phyloP scores from a whole-genome alignment of 1,284 basidiomycete species.

The Anthracocystis panici-leucophaei region DNA sequence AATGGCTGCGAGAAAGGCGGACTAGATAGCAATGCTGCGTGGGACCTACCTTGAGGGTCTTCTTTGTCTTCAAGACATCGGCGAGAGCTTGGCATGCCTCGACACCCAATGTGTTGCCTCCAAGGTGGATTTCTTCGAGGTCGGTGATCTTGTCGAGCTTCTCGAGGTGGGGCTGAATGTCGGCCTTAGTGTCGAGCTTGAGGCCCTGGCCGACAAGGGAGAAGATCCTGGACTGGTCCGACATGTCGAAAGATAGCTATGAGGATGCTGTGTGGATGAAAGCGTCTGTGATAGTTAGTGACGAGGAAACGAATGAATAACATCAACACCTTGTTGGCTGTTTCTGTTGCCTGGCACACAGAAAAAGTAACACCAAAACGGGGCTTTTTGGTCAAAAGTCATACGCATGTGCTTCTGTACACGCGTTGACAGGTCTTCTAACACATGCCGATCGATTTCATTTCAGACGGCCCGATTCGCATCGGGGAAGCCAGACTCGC shows the following conservation, averaged over 20 bases:
- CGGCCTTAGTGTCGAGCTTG: conserved; percentile 83
- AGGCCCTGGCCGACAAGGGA: conserved; percentile 72
- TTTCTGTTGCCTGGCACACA: not conserved
- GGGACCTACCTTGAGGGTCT: conserved; percentile 77
- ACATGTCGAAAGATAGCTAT: conserved; percentile 18
- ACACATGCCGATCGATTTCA: not conserved
- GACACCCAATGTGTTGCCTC: conserved; percentile 95
- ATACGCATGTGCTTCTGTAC: conserved; percentile 8
- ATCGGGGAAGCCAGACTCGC: conserved; percentile 18
- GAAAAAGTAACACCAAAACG: conserved; percentile 4
- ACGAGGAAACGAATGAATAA: conserved; percentile 1
- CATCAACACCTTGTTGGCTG: conserved; percentile 5
- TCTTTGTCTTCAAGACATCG: conserved; percentile 80
- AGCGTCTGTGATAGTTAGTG: not conserved
- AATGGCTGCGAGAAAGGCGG: not conserved
- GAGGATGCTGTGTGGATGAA: not conserved
- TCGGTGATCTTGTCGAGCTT: conserved; percentile 77
- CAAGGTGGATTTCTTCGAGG: conserved; percentile 85
- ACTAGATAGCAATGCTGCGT: not conserved
- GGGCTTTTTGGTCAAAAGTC: not conserved
- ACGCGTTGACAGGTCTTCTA: conserved; percentile 17
- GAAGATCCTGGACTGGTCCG: conserved; percentile 46
- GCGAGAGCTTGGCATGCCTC: conserved; percentile 89
- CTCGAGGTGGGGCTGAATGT: conserved; percentile 79
- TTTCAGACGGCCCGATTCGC: not conserved